Percentiles rank a stretch among this genome's conserved stretches.
phyloP scores from a whole-genome alignment of 495 filamentous ascomycete genomes.

The Lasiosphaeriaceae sp. region DNA sequence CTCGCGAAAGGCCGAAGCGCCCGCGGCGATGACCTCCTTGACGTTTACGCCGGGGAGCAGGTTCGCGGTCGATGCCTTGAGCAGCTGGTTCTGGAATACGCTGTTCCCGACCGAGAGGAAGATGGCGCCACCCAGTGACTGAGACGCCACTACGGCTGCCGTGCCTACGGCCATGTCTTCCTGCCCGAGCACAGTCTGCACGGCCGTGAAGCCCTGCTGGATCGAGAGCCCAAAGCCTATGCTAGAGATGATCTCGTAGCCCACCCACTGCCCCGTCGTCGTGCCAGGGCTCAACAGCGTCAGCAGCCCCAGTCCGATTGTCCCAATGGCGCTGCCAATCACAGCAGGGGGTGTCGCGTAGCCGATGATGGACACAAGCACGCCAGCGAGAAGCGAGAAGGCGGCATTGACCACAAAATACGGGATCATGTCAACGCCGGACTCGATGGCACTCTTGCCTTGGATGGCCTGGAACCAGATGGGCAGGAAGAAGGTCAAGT shows the following conservation, averaged over 20 bases:
- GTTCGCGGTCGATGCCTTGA: slow-evolving; percentile 26
- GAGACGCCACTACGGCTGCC: slow-evolving; percentile 57
- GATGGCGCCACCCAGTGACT: slow-evolving; percentile 59
- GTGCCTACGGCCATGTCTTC: slow-evolving; percentile 58
- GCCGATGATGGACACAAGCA: slow-evolving; percentile 19
- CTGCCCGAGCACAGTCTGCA: slow-evolving; percentile 46
- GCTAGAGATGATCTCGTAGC: slow-evolving; percentile 54
- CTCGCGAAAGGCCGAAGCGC: slow-evolving; percentile 47
- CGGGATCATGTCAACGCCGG: slow-evolving; percentile 66
- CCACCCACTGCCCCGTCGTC: slow-evolving; percentile 55
- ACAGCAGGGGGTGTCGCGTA: slow-evolving; percentile 53
- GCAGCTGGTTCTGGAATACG: slow-evolving; percentile 53
- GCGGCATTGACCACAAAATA: slow-evolving; percentile 58
- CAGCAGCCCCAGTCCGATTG: slow-evolving; percentile 60
- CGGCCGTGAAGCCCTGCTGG: slow-evolving; percentile 55
- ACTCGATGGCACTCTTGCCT: slow-evolving; percentile 55
- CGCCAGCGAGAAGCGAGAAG: slow-evolving; percentile 50
- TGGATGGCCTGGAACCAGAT: slow-evolving; percentile 74
- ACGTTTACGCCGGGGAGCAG: slow-evolving; percentile 26
- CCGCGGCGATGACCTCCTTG: slow-evolving; percentile 29
- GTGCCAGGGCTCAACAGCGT: slow-evolving; percentile 55
- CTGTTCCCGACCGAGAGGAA: slow-evolving; percentile 60
- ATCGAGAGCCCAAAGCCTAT: slow-evolving; percentile 58
- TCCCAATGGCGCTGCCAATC: slow-evolving; percentile 46
- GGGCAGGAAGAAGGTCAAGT: slow-evolving; percentile 53